These are phyloP conservation scores for Amanita muscaria DNA, from an alignment of 768 basidiomycete genomes.

Conservation along the genomic window DNA sequence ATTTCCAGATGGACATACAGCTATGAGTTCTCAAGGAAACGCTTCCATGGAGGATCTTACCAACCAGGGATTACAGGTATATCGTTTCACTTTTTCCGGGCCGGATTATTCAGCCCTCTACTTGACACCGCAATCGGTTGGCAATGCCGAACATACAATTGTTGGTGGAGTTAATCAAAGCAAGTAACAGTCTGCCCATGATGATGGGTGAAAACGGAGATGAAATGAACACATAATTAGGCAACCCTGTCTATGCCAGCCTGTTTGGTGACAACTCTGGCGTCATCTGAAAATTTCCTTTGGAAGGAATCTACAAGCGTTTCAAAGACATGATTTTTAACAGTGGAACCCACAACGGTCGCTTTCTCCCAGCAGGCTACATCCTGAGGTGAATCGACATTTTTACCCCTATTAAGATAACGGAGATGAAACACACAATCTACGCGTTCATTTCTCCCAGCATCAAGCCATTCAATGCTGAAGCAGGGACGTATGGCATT, in stretches of 20 bases:
- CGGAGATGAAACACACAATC: conserved; percentile 30
- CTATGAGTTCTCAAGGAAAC: conserved; percentile 16
- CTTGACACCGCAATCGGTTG: conserved; percentile 37
- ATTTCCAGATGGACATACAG: not conserved
- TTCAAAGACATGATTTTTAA: conserved; percentile 46
- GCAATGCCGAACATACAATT: conserved; percentile 43
- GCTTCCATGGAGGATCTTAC: conserved; percentile 43
- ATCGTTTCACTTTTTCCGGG: conserved; percentile 10
- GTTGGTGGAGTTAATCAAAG: conserved; percentile 41
- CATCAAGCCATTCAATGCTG: conserved; percentile 41
- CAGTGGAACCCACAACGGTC: conserved; percentile 48
- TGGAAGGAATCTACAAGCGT: conserved; percentile 34
- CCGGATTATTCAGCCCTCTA: conserved; percentile 37
- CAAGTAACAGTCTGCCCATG: conserved; percentile 31
- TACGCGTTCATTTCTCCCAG: conserved; percentile 51
- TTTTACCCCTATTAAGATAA: not conserved
- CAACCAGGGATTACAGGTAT: conserved; percentile 41
- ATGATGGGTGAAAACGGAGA: conserved; percentile 18
- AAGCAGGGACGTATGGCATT: conserved; percentile 48
- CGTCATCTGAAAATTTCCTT: conserved; percentile 36
- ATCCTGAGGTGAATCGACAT: conserved; percentile 30
- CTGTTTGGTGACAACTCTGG: conserved; percentile 25
- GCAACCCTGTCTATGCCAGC: conserved; percentile 34
- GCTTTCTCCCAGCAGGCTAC: conserved; percentile 39
- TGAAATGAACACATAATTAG: conserved; percentile 17